A percentile compares a stretch with the other conserved stretches of the same genome.
These are phyloP conservation scores for Plantago ovata DNA, from an alignment of 257 asterid genomes.

Conservation along the genomic window DNA sequence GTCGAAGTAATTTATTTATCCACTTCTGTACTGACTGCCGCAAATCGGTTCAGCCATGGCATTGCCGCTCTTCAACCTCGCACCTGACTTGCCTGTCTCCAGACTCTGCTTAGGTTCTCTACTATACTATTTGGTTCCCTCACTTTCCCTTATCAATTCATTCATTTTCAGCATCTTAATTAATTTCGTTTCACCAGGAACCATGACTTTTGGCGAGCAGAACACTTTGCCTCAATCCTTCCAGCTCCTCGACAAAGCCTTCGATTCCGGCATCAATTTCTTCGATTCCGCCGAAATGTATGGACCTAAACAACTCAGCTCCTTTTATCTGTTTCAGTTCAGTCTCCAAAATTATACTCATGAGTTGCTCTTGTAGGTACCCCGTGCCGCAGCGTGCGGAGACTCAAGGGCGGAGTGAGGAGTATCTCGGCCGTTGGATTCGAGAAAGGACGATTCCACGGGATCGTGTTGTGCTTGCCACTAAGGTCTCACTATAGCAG, in stretches of 20 bases:
- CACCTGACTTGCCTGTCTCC: constrained; percentile 62
- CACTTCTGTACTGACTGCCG: neutral
- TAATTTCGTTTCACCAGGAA: constrained; percentile 37
- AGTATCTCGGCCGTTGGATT: constrained; percentile 57
- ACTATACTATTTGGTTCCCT: neutral
- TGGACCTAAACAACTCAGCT: neutral
- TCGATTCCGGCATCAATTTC: constrained; percentile 70
- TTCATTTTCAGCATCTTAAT: neutral
- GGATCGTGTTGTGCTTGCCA: constrained; percentile 57
- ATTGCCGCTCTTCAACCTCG: constrained; percentile 61
- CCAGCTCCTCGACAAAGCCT: constrained; percentile 74
- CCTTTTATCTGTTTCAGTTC: neutral
- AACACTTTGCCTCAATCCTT: constrained; percentile 57
- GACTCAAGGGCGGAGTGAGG: constrained; percentile 90
- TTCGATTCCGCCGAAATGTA: constrained; percentile 91
- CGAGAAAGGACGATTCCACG: constrained; percentile 52
- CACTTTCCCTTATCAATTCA: neutral
- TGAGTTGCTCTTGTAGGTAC: constrained; percentile 45
- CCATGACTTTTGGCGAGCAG: constrained; percentile 88
- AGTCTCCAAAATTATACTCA: too few species aligned
- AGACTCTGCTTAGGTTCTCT: constrained; percentile 73
- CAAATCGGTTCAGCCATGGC: constrained; percentile 39
- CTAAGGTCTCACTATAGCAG: constrained; percentile 48
- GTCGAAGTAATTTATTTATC: too few species aligned
- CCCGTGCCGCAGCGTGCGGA: constrained; percentile 85